Base-by-base conservation (phyloP, 805 yeast genomes). In the Blastobotrys attinorum region DNA sequence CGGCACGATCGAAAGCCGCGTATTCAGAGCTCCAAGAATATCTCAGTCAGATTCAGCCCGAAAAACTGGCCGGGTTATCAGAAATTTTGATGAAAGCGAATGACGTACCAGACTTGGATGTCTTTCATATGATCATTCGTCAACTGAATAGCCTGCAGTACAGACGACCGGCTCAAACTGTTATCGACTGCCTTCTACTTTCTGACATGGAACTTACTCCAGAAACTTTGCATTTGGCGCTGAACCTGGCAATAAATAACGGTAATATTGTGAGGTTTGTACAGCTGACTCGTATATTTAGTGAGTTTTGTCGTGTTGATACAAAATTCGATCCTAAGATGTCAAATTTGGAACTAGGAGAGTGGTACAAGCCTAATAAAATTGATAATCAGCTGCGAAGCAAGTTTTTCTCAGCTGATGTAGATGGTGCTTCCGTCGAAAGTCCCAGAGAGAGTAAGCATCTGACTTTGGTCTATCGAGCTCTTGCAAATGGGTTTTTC, bases 141-240 rank as follows among this genome's bases (percentile, higher is more conserved):
- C 45, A 52, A 29, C 46, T 63, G 32, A 44, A 52, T 8, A 23
- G n/a, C 13, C 35, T 44, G 11, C 46, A 49, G 17, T 48, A 53
- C 37, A 32, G 41, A 2, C 39, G 44, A 34, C 57, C 60, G 2
- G 63, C 64, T 2, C 52, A 48, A 36, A 37, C 47, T 15, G 48
- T 56, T 8, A 40, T 60, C 40, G 58, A 60, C 40, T 52, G 59
- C 17, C 45, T 60, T 34, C 29, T 56, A 18, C 39, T 51, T 46
- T 34, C 54, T n/a, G 50, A 47, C 16, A 43, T 47, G 13, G 46
- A 49, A 1, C 43, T 55, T 18, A 45, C 37, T 18, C 25, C 39
- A 5, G 45, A 45, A 16, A 50, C 54, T 1, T 40, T 45, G 40
- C 33, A 48, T 3, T 4, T 44, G 13, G 54, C 48, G 4, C 22